Evolutionary conservation across 139 green algal genomes (phyloP).

Genomic region (Chlamydomonas urium): DNA sequence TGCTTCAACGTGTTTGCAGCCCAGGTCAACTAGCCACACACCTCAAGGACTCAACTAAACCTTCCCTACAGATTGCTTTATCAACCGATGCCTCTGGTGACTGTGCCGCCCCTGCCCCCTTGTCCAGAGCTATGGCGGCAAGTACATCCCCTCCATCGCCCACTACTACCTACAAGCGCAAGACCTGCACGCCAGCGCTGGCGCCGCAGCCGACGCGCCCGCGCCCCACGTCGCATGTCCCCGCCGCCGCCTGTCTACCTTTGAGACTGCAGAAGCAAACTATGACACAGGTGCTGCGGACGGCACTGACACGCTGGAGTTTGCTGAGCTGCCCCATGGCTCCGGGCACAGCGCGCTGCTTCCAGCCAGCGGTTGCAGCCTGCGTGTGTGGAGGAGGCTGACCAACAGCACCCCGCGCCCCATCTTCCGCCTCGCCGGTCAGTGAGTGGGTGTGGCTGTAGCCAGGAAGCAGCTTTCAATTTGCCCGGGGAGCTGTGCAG

Average conservation of each 20-base stretch:
- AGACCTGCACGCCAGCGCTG: not conserved
- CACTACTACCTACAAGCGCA: constrained; percentile 59
- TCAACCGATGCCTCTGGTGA: no score
- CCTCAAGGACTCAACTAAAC: no score
- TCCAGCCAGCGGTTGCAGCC: not conserved
- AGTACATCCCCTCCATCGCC: constrained; percentile 57
- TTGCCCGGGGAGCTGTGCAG: no score
- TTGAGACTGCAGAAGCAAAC: constrained; percentile 13
- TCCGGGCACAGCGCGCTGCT: not conserved
- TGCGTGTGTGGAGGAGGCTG: constrained; percentile 5
- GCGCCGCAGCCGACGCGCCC: not conserved
- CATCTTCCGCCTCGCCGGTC: constrained; percentile 18
- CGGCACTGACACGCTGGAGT: not conserved
- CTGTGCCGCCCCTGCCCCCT: no score
- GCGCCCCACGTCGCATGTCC: not conserved
- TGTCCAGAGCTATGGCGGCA: constrained; percentile 50
- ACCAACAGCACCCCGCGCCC: not conserved
- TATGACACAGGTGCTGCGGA: not conserved
- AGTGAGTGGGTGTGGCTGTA: no score
- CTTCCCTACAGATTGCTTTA: no score
- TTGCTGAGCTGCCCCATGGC: no score
- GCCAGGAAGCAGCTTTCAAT: no score
- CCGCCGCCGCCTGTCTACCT: no score
- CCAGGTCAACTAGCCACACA: no score
- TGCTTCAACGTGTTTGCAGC: no score